phyloP scores from a whole-genome alignment of 2,329 filamentous ascomycete genomes.

The Atkinsonella hypoxylon region DNA sequence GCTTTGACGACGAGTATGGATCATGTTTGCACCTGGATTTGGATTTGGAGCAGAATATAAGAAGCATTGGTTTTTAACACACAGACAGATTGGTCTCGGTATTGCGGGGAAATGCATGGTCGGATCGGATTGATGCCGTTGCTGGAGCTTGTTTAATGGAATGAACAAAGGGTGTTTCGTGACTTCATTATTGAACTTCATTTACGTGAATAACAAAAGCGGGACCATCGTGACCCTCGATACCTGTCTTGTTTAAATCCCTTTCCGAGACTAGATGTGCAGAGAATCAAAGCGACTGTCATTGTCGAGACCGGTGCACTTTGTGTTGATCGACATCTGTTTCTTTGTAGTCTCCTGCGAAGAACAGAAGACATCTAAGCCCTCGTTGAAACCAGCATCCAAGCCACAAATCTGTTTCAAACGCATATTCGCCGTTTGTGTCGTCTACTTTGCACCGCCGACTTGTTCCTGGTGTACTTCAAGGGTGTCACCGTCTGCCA shows the following conservation, averaged over 20 bases:
- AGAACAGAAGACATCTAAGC: too few species aligned
- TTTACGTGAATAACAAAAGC: neutral
- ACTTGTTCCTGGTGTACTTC: conserved; percentile 99
- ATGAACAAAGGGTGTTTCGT: neutral
- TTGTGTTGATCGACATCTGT: too few species aligned
- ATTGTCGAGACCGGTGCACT: neutral
- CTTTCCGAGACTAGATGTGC: neutral
- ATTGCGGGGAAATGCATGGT: neutral
- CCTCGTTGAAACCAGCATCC: neutral
- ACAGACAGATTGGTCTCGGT: neutral
- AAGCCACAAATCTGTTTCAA: neutral
- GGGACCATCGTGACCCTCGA: neutral
- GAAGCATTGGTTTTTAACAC: neutral
- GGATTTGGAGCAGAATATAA: neutral
- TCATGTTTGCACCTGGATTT: conserved; percentile 3
- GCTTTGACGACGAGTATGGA: neutral
- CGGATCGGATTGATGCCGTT: neutral
- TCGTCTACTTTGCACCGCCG: conserved; percentile 44
- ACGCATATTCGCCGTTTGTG: neutral
- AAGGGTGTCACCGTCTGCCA: conserved; percentile 89
- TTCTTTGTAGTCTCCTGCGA: too few species aligned
- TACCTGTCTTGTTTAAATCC: neutral
- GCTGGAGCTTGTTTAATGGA: neutral
- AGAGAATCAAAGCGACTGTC: neutral
- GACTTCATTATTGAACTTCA: neutral